These are phyloP conservation scores for Stramenopiles sp. DNA, from an alignment of 352 stramenopile species.

Conservation along the genomic window DNA sequence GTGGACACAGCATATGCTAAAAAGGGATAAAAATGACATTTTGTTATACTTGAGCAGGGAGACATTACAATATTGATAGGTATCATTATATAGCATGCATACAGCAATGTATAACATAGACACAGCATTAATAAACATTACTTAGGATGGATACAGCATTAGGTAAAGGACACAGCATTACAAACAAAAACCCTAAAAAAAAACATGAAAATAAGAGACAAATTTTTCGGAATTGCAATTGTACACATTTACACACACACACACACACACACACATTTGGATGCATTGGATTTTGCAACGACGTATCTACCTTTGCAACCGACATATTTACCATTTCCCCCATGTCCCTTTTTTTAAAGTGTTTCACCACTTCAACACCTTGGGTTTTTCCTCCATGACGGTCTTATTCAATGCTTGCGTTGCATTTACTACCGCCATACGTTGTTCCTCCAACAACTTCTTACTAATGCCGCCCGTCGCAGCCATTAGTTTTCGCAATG, in stretches of 20 bases:
- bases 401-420: background rate
- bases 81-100: slow-evolving; percentile 7
- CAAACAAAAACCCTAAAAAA: background rate
- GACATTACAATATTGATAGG: slow-evolving; percentile 7
- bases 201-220: background rate
- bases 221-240: background rate
- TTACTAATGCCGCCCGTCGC: background rate
- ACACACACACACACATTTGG: slow-evolving; percentile 1
- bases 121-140: slow-evolving; percentile 7
- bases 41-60: slow-evolving; percentile 6
- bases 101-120: slow-evolving; percentile 5
- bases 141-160: slow-evolving; percentile 6
- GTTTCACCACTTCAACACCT: background rate
- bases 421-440: background rate
- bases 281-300: background rate
- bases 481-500: background rate
- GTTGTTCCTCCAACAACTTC: background rate
- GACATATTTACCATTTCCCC: background rate
- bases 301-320: background rate
- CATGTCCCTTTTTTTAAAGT: slow-evolving; percentile 4
- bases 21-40: slow-evolving; percentile 6
- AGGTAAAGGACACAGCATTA: slow-evolving; percentile 6
- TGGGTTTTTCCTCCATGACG: background rate
- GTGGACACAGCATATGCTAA: slow-evolving; percentile 5
- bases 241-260: slow-evolving; percentile 4